Percentiles rank a stretch among this genome's conserved stretches.
These are phyloP conservation scores for Ephemerocybe angulata DNA, from an alignment of 768 basidiomycete genomes.

Conservation along the genomic window DNA sequence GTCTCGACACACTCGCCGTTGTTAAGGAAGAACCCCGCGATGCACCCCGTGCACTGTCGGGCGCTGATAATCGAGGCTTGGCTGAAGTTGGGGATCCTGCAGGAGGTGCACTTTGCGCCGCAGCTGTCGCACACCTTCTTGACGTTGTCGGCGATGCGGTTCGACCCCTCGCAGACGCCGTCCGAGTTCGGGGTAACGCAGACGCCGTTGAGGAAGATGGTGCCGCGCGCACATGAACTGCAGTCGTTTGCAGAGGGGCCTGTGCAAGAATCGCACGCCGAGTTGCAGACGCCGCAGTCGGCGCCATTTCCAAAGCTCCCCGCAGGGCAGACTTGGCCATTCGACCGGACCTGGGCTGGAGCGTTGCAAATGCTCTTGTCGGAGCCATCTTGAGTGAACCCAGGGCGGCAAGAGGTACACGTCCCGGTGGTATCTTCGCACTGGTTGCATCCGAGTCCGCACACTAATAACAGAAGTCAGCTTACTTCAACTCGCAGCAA, in stretches of 20 bases:
- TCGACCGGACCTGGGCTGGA: conserved; percentile 43
- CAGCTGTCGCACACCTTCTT: conserved; percentile 87
- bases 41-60: conserved; percentile 71
- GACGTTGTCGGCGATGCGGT: conserved; percentile 72
- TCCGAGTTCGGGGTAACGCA: conserved; percentile 64
- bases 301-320: conserved; percentile 57
- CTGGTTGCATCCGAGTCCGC: conserved; percentile 64
- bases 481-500: too few relatives aligned
- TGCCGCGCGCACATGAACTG: conserved; percentile 59
- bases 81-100: conserved; percentile 70
- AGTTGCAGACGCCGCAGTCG: conserved; percentile 56
- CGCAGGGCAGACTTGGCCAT: conserved; percentile 57
- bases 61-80: conserved; percentile 61
- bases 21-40: conserved; percentile 72
- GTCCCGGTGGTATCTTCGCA: conserved; percentile 67
- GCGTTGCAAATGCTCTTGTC: conserved; percentile 66
- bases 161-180: conserved; percentile 72
- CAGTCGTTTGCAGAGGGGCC: conserved; percentile 70
- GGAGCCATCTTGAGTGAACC: conserved; percentile 63
- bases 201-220: conserved; percentile 59
- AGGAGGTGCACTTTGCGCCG: conserved; percentile 77
- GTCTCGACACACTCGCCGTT: conserved; percentile 63
- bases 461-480: conserved; percentile 56
- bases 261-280: conserved; percentile 67
- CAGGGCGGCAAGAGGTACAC: conserved; percentile 69